Percentiles rank a stretch among this genome's conserved stretches.
These are phyloP conservation scores for Brettanomyces nanus DNA, from an alignment of 805 yeast genomes.

Conservation along the genomic window DNA sequence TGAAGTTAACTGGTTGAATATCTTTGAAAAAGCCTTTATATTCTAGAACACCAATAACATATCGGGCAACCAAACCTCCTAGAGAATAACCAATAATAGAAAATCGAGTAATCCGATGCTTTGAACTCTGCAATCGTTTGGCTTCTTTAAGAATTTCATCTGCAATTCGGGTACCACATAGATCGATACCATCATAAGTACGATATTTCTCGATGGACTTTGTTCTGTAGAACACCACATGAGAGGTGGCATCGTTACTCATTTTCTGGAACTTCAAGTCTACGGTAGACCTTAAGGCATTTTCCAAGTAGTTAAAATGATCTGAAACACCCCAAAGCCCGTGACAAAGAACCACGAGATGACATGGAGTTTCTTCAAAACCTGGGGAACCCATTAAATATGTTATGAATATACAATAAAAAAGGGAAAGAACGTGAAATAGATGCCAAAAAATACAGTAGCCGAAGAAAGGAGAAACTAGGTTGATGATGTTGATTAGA, in stretches of 20 bases:
- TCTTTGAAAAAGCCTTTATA: conserved; percentile 42
- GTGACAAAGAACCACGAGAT: conserved; percentile 50
- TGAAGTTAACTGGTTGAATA: conserved; percentile 50
- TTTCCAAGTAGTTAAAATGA: conserved; percentile 57
- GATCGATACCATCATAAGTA: conserved; percentile 83
- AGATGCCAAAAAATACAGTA: too few relatives aligned
- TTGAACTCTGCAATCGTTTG: conserved; percentile 5
- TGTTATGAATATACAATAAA: too few relatives aligned
- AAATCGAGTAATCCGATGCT: conserved; percentile 45
- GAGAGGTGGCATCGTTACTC: conserved; percentile 13
- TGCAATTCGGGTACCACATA: conserved; percentile 71
- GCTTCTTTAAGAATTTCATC: conserved; percentile 49
- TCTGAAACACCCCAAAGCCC: conserved; percentile 71
- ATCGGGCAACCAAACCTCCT: conserved; percentile 80
- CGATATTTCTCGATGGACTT: conserved; percentile 61
- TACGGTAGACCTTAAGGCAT: conserved; percentile 21
- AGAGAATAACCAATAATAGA: conserved; percentile 82
- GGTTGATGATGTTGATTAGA: too few relatives aligned
- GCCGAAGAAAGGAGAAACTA: too few relatives aligned
- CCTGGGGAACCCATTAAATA: too few relatives aligned
- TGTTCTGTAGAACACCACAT: conserved; percentile 39
- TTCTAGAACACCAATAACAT: conserved; percentile 66
- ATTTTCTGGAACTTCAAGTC: conserved; percentile 8
- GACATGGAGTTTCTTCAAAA: too few relatives aligned
- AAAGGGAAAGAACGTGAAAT: too few relatives aligned